phyloP scores from a whole-genome alignment of 2,329 filamentous ascomycete genomes.

The Aquanectria penicillioides region DNA sequence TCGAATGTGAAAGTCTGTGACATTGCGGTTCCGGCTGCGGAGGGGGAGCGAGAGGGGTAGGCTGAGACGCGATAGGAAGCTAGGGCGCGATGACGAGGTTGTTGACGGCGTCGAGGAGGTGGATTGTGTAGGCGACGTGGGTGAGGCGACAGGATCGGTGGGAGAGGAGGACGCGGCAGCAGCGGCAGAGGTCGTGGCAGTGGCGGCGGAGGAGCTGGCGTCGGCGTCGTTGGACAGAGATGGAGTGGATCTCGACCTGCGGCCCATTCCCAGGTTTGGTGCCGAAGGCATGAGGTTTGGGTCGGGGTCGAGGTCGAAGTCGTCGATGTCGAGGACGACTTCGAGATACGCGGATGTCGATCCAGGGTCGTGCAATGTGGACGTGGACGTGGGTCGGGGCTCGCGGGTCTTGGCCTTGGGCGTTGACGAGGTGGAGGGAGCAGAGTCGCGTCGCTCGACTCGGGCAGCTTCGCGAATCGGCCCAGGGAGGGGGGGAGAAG shows the following conservation, averaged over 20 bases:
- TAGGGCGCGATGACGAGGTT: slow-evolving; percentile 41
- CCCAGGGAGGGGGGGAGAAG: not conserved
- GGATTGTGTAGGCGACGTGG: slow-evolving; percentile 38
- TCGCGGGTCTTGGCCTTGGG: slow-evolving; percentile 28
- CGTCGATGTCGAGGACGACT: slow-evolving; percentile 27
- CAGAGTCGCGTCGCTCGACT: slow-evolving; percentile 27
- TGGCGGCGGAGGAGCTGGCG: slow-evolving; percentile 46
- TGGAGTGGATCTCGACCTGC: slow-evolving; percentile 40
- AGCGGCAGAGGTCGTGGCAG: slow-evolving; percentile 50
- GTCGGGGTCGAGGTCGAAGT: slow-evolving; percentile 34
- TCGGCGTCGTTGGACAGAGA: slow-evolving; percentile 54
- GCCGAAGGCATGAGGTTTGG: slow-evolving; percentile 40
- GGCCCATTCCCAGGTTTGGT: slow-evolving; percentile 43
- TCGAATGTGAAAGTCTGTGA: slow-evolving; percentile 82
- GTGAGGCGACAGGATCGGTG: slow-evolving; percentile 49
- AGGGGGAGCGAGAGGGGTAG: slow-evolving; percentile 61
- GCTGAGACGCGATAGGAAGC: slow-evolving; percentile 63
- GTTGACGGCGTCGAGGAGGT: slow-evolving; percentile 37
- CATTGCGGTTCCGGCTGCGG: slow-evolving; percentile 67
- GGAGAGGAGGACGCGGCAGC: slow-evolving; percentile 48
- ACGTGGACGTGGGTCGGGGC: slow-evolving; percentile 28
- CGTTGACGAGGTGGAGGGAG: slow-evolving; percentile 13
- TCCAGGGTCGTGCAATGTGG: slow-evolving; percentile 11
- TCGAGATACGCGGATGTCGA: slow-evolving; percentile 24
- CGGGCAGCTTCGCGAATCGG: slow-evolving; percentile 15